phyloP scores from a whole-genome alignment of 2,329 filamentous ascomycete genomes.

The Colletotrichum sp. region DNA sequence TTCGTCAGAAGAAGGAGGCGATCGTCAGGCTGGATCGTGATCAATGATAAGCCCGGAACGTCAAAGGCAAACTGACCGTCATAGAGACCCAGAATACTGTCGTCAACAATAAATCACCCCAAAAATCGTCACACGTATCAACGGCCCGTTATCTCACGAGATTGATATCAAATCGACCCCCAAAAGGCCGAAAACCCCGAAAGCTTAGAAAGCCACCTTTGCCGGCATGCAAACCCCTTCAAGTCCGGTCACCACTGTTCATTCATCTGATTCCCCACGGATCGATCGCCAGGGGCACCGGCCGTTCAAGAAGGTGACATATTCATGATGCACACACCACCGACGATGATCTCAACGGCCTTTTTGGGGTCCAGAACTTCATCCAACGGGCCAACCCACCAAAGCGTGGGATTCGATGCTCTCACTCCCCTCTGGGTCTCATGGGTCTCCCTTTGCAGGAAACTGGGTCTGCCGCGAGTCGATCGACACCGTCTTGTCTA shows the following conservation, averaged over 20 bases:
- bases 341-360: neutral
- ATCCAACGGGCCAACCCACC: neutral
- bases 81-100: neutral
- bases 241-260: neutral
- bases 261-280: neutral
- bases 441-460: neutral
- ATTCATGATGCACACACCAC: neutral
- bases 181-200: neutral
- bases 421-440: neutral
- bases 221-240: neutral
- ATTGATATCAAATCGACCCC: neutral
- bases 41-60: neutral
- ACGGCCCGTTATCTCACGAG: neutral
- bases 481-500: neutral
- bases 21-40: neutral
- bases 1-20: too few relatives aligned
- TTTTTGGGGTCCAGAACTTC: neutral
- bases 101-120: neutral
- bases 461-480: neutral
- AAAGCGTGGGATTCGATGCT: neutral
- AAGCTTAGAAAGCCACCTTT: neutral
- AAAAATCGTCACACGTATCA: neutral
- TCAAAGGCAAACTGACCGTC: neutral
- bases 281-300: neutral
- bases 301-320: neutral